These are phyloP conservation scores for Thraustotheca clavata DNA, from an alignment of 352 stramenopile species.

Conservation along the genomic window DNA sequence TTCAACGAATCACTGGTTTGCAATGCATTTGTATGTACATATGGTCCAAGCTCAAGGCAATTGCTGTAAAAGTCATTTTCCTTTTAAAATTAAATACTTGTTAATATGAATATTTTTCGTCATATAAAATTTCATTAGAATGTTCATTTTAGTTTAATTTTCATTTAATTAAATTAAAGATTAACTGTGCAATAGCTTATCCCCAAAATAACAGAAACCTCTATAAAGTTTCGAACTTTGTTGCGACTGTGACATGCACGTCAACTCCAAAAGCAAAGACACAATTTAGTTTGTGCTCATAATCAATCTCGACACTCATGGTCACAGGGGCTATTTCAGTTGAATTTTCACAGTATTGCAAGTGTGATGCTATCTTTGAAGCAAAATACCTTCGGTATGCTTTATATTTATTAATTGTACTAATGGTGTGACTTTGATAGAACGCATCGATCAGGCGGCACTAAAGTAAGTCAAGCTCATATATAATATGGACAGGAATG, in stretches of 20 bases:
- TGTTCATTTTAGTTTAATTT: no score
- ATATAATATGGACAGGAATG: neutral
- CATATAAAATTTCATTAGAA: no score
- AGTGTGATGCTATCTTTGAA: conserved; percentile 19
- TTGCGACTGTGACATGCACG: neutral
- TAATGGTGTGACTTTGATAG: neutral
- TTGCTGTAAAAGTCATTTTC: no score
- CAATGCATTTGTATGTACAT: no score
- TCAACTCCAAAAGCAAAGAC: neutral
- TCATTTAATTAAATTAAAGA: no score
- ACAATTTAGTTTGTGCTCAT: neutral
- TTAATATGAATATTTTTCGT: no score
- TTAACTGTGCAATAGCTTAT: conserved; percentile 2
- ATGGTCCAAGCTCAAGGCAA: no score
- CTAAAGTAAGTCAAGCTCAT: neutral
- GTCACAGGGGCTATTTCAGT: conserved; percentile 4
- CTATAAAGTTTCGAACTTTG: neutral
- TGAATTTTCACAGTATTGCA: conserved; percentile 19
- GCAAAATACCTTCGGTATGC: conserved; percentile 17
- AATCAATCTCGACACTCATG: neutral
- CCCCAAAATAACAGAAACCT: conserved; percentile 5
- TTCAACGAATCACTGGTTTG: no score
- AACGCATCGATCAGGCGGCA: conserved; percentile 16
- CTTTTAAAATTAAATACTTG: no score
- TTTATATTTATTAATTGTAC: neutral